Evolutionary conservation across 768 basidiomycete genomes (phyloP), one percentile per base, ranked within the genome.

Genomic region (Daedaleopsis nitida): DNA sequence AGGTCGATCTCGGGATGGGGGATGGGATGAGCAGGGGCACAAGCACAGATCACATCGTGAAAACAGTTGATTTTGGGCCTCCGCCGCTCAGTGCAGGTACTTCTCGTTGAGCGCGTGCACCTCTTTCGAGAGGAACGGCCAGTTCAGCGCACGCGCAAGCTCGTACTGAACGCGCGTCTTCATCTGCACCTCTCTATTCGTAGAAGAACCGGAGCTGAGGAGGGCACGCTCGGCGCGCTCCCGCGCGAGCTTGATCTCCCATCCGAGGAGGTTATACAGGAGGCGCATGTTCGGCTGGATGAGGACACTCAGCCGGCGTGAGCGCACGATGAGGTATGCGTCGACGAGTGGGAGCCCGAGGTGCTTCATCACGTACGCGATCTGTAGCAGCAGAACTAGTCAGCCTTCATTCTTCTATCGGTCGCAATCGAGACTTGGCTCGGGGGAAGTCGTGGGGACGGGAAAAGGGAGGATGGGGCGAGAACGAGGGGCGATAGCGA

Each of bases 361-460:
- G 70, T 96, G 86, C 72, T 95, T 92, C 96, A 98, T 98, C 70
- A 97, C 91, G 75, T 98, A 98, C 17, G 96, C 96, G 69, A 98
- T 98, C 85, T 91, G 66, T 2, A 51, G 6, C 6, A 6, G 6
- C 47, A 21, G 9, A 16, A 4, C 4, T 4, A 3, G 44, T 19
- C 21, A 24, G 12, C 43, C 32, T 12, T 49, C 35, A 59, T 32
- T 9, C 11, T 56, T 24, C 1, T 7, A 3, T 7, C 27, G 27
- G 27, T 7, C 3, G 27, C 27, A 32, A 7, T 32, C 27, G 27
- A 32, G 27, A 7, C 27, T 3, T 3, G 27, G 27, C 27, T 32
- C 4, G 27, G 27, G 4, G 27, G 7, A 32, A 32, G 27, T 7
- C 27, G 7, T 32, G 27, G 27, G 27, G 27, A 32, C 27, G 27